Base-by-base conservation (phyloP, 2,329 filamentous ascomycete species). In the Neurospora sp. region DNA sequence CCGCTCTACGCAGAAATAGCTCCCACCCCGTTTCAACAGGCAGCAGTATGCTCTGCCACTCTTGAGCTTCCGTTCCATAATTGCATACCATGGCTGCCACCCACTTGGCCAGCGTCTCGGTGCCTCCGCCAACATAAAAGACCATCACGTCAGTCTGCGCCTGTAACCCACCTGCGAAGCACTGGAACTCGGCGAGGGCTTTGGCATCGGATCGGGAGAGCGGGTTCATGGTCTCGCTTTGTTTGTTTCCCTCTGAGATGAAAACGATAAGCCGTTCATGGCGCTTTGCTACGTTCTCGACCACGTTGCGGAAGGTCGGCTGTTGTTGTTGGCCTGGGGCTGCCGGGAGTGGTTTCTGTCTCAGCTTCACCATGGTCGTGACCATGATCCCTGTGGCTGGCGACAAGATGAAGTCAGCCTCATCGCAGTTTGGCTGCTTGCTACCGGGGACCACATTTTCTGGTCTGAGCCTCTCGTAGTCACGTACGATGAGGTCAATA, bases 371-470 rank as follows among this genome's bases (percentile, higher is more conserved):
- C 5, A 94, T 81, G 0, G 87, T 91, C 0, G 92, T 92, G 23
- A 91, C 76, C 0, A 97, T 78, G 2, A 97, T 80, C 0, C 91
- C 93, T 0, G 86, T 88, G 0, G 82, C 83, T 0, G 92, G 88
- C 0, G 92, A 92, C 5, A 94, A 75, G 0, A 91, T 86, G 3
- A 97, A 79, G 74, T 97, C 93, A 2, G 92, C 90, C 77, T 93
- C 91, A 6, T 82, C 80, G 0, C 80, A 79, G 1, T 85, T 77
- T 0, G 80, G 73, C 0, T 82, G 83, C 4, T 75, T 71, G 2
- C 80, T 39, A n/a, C 75, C 75, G 8, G 73, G 72, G 8, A 67
- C 23, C 76, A 73, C 76, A 33, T 66, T 65, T 6, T 69, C 70
- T 1, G 73, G 72, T 46, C 74, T 73, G 69, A 76, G 72, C 4